Evolutionary conservation across 31 red algal species (phyloP).

Genomic region (Odonthalia washingtoniensis): DNA sequence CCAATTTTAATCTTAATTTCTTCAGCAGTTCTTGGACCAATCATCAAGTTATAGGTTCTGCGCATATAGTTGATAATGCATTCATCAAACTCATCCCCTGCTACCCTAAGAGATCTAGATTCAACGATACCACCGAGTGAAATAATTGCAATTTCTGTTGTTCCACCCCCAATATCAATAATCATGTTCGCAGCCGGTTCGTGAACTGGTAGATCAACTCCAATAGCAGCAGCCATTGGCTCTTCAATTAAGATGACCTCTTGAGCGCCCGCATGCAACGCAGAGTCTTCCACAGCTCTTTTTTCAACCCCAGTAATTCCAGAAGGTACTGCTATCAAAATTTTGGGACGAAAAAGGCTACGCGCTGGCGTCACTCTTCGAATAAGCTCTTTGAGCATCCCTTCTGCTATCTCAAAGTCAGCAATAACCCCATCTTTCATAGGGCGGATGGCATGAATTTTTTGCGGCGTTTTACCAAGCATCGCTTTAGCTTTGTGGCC

Average conservation of each 20-base stretch:
- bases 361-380: not conserved
- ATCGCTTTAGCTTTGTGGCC: slow-evolving; percentile 40
- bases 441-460: slow-evolving; percentile 45
- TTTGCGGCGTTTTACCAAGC: slow-evolving; percentile 36
- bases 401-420: slow-evolving; percentile 50
- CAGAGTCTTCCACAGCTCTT: slow-evolving; percentile 40
- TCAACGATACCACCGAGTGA: slow-evolving; percentile 42
- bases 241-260: slow-evolving; percentile 50
- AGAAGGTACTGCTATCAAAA: slow-evolving; percentile 36
- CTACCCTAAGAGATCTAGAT: slow-evolving; percentile 7
- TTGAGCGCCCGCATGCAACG: slow-evolving; percentile 21
- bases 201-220: slow-evolving; percentile 32
- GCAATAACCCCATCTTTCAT: slow-evolving; percentile 47
- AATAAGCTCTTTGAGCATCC: slow-evolving; percentile 30
- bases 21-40: slow-evolving; percentile 45
- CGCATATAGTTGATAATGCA: slow-evolving; percentile 34
- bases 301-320: slow-evolving; percentile 45
- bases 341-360: not conserved
- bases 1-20: slow-evolving; percentile 40
- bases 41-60: slow-evolving; percentile 29
- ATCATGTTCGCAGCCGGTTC: slow-evolving; percentile 41
- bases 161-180: slow-evolving; percentile 53
- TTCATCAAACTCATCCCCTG: slow-evolving; percentile 35
- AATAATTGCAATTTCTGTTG: slow-evolving; percentile 42
- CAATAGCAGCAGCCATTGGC: slow-evolving; percentile 54